Evolutionary conservation across 768 basidiomycete species (phyloP).

Genomic region (Lanmaoa rubissima): DNA sequence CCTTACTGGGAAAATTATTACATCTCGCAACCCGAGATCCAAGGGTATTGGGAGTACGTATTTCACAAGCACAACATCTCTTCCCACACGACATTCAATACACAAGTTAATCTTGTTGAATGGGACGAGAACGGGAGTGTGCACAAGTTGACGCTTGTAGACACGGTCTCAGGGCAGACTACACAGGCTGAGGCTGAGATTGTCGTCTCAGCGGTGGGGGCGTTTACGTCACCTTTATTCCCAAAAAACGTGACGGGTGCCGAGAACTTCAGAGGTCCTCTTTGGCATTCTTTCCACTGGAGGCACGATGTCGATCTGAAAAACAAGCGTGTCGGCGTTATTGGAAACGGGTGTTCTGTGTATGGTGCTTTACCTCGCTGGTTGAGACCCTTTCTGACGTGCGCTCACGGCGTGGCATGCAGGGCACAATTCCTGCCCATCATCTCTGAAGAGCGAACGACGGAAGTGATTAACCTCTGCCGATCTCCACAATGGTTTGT

Average conservation of each 20-base stretch:
- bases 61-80: slow-evolving; percentile 41
- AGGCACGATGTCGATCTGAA: slow-evolving; percentile 49
- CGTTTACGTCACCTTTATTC: slow-evolving; percentile 1
- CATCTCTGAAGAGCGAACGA: slow-evolving; percentile 48
- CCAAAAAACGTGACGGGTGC: neutral
- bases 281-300: slow-evolving; percentile 60
- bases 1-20: neutral
- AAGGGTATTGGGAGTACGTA: slow-evolving; percentile 40
- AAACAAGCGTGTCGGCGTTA: slow-evolving; percentile 55
- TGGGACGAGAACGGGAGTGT: slow-evolving; percentile 45
- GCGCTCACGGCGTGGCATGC: slow-evolving; percentile 8
- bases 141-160: slow-evolving; percentile 41
- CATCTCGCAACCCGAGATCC: slow-evolving; percentile 7
- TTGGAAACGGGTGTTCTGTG: slow-evolving; percentile 65
- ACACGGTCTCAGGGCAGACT: slow-evolving; percentile 34
- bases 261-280: slow-evolving; percentile 39
- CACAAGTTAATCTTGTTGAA: slow-evolving; percentile 35
- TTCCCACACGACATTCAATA: slow-evolving; percentile 37
- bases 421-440: slow-evolving; percentile 62
- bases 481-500: slow-evolving; percentile 58
- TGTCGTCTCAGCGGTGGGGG: neutral
- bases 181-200: slow-evolving; percentile 9
- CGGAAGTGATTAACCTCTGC: slow-evolving; percentile 55
- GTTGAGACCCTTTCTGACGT: slow-evolving; percentile 1
- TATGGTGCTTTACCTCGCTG: slow-evolving; percentile 31